These are phyloP conservation scores for Aspergillus proliferans DNA, from an alignment of 2,329 filamentous ascomycete genomes.

Conservation along the genomic window DNA sequence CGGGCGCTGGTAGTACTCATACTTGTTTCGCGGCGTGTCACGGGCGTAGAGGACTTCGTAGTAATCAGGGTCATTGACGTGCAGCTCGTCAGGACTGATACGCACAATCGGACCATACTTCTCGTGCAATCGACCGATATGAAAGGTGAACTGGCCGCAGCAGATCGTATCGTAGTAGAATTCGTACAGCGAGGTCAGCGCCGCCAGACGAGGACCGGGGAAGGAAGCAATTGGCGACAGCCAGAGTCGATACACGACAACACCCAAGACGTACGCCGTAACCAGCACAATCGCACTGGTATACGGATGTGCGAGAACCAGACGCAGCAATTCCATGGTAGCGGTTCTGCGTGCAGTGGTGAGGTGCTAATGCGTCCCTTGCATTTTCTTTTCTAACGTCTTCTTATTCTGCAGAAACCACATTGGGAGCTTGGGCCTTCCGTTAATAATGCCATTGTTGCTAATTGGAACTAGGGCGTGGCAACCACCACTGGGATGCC, in stretches of 20 bases:
- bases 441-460: not conserved
- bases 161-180: conserved; percentile 21
- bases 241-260: conserved; percentile 15
- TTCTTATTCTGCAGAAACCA: no score
- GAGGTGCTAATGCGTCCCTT: not conserved
- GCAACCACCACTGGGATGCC: not conserved
- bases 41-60: conserved; percentile 26
- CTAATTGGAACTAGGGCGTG: not conserved
- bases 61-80: conserved; percentile 24
- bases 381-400: not conserved
- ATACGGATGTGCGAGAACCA: not conserved
- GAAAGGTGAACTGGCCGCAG: conserved; percentile 17
- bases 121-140: conserved; percentile 16
- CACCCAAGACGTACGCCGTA: conserved; percentile 9
- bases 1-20: conserved; percentile 19
- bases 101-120: conserved; percentile 29
- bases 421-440: no score
- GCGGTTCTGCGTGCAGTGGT: not conserved
- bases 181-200: conserved; percentile 18
- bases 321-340: conserved; percentile 2
- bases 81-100: conserved; percentile 27
- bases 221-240: conserved; percentile 19
- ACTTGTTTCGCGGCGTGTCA: conserved; percentile 26
- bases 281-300: not conserved
- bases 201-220: conserved; percentile 20